A percentile compares a stretch with the other conserved stretches of the same genome.
These are phyloP conservation scores for Singerocomus inundabilis DNA, from an alignment of 1,284 basidiomycete genomes.

Conservation along the genomic window DNA sequence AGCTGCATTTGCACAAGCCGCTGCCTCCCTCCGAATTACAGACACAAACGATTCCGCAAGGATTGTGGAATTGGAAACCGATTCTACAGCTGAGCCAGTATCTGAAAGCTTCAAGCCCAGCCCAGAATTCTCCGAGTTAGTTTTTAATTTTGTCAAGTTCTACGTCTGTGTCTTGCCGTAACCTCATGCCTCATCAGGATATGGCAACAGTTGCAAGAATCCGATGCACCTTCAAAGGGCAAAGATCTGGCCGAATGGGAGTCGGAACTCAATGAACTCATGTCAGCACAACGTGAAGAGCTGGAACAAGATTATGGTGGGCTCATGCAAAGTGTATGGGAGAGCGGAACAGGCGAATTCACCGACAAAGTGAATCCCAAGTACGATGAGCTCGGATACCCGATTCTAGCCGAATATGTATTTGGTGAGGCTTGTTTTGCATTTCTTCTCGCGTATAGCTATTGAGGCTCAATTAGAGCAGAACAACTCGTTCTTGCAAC, in stretches of 20 bases:
- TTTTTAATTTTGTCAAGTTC: slow-evolving; percentile 7
- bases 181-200: slow-evolving; percentile 40
- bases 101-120: slow-evolving; percentile 19
- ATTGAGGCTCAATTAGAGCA: slow-evolving; percentile 40
- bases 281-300: slow-evolving; percentile 65
- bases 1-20: slow-evolving; percentile 66
- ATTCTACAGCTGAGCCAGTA: slow-evolving; percentile 38
- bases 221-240: slow-evolving; percentile 52
- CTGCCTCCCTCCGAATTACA: slow-evolving; percentile 44
- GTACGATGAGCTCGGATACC: slow-evolving; percentile 73
- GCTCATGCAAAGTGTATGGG: slow-evolving; percentile 62
- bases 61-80: slow-evolving; percentile 56
- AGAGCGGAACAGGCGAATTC: slow-evolving; percentile 48
- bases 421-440: slow-evolving; percentile 59
- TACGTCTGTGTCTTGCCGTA: background rate
- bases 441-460: slow-evolving; percentile 1
- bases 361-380: slow-evolving; percentile 41
- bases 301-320: slow-evolving; percentile 58
- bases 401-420: slow-evolving; percentile 63
- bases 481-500: slow-evolving; percentile 70
- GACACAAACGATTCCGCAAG: slow-evolving; percentile 45
- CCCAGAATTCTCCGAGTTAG: slow-evolving; percentile 51
- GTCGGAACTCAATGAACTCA: slow-evolving; percentile 81
- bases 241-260: slow-evolving; percentile 86
- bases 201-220: slow-evolving; percentile 59